phyloP scores from a whole-genome alignment of 345 rosid genomes.

The Populus euphratica region DNA sequence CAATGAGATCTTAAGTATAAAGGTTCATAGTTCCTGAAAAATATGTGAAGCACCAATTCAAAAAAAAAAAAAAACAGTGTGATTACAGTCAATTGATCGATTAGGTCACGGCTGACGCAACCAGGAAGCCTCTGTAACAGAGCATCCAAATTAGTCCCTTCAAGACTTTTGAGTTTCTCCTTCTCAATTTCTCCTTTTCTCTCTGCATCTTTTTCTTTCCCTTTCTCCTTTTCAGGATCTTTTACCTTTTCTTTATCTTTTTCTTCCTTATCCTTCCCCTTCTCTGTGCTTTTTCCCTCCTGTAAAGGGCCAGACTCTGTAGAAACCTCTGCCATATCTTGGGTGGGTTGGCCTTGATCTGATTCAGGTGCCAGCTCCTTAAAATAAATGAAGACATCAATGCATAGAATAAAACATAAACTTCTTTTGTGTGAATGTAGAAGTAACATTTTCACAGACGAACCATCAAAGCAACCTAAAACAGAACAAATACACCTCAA shows the following conservation, averaged over 20 bases:
- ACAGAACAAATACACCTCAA: neutral
- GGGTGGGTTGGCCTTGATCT: slow-evolving; percentile 53
- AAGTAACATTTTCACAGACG: neutral
- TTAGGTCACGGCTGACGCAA: slow-evolving; percentile 94
- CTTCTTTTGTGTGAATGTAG: neutral
- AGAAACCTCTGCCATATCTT: slow-evolving; percentile 56
- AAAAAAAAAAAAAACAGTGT: slow-evolving; percentile 4
- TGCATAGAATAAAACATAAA: neutral
- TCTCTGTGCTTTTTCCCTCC: slow-evolving; percentile 60
- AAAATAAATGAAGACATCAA: slow-evolving; percentile 4
- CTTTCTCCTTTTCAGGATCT: slow-evolving; percentile 68
- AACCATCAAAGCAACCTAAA: neutral
- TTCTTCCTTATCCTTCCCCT: slow-evolving; percentile 81
- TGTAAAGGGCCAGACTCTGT: slow-evolving; percentile 49
- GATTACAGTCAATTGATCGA: slow-evolving; percentile 93
- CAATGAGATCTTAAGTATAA: neutral
- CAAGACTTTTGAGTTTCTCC: slow-evolving; percentile 82
- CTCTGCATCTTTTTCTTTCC: slow-evolving; percentile 78
- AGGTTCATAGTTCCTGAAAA: neutral
- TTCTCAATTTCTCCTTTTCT: slow-evolving; percentile 75
- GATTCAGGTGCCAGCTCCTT: slow-evolving; percentile 71
- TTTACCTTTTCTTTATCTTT: slow-evolving; percentile 64
- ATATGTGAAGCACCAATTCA: neutral
- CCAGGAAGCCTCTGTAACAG: slow-evolving; percentile 91
- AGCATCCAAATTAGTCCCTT: slow-evolving; percentile 91